Conservation (phyloP, 352 stramenopile species). For the Globisporangium parvum region DNA sequence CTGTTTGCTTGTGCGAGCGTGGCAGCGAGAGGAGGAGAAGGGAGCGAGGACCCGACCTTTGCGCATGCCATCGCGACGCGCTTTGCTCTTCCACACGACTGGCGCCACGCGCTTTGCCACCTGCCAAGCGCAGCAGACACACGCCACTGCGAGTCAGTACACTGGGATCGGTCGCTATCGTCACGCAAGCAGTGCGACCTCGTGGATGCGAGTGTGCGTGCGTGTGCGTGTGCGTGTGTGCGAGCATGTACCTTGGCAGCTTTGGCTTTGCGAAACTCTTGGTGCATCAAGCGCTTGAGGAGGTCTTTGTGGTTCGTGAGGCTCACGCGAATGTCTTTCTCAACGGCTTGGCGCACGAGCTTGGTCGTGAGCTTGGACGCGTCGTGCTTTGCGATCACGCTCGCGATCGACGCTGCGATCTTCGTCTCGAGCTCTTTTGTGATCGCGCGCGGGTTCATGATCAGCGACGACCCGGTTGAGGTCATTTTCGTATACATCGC, state of each 20-base stretch:
- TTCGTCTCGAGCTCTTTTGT: slow-evolving; percentile 79
- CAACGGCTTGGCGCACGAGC: slow-evolving; percentile 74
- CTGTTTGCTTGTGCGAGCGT: too few species aligned
- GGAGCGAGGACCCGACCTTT: slow-evolving; percentile 18
- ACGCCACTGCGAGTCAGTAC: too few species aligned
- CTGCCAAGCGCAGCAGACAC: slow-evolving; percentile 9
- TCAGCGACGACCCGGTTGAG: slow-evolving; percentile 55
- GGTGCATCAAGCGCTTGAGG: slow-evolving; percentile 85
- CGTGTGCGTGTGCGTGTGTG: background rate
- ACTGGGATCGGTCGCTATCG: background rate
- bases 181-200: background rate
- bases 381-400: slow-evolving; percentile 61
- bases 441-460: slow-evolving; percentile 71
- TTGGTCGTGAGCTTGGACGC: slow-evolving; percentile 67
- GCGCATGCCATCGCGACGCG: slow-evolving; percentile 34
- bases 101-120: slow-evolving; percentile 43
- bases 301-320: slow-evolving; percentile 85
- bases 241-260: slow-evolving; percentile 56
- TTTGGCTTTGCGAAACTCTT: slow-evolving; percentile 75
- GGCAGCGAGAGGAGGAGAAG: too few species aligned
- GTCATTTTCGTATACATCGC: slow-evolving; percentile 82
- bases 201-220: background rate
- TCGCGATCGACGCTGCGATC: slow-evolving; percentile 63
- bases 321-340: slow-evolving; percentile 83
- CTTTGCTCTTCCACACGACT: slow-evolving; percentile 55